phyloP scores from a whole-genome alignment of 2,329 filamentous ascomycete species.

The Fragosphaeria purpurea region DNA sequence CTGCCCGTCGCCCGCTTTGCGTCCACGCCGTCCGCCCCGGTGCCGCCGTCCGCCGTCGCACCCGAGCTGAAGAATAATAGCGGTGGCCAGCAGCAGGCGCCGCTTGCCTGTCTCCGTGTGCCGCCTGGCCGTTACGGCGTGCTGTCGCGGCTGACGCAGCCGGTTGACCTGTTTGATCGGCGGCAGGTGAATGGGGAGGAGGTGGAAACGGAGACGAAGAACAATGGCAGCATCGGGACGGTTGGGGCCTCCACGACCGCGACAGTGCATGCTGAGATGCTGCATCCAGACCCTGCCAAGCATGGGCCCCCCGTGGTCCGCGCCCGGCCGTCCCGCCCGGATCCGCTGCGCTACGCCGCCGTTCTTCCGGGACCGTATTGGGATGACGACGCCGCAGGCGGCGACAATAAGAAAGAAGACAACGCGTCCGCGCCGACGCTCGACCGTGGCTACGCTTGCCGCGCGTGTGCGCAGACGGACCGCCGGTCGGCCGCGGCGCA shows the following conservation, averaged over 20 bases:
- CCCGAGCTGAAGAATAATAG: too few relatives aligned
- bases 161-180: constrained; percentile 10
- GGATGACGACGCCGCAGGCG: neutral
- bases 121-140: constrained; percentile 12
- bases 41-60: neutral
- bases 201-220: neutral
- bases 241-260: neutral
- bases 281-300: neutral
- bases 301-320: neutral
- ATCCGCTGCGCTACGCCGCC: constrained; percentile 11
- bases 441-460: constrained; percentile 10
- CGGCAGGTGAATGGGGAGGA: neutral
- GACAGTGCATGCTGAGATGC: neutral
- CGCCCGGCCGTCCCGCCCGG: neutral
- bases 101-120: constrained; percentile 4
- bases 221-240: neutral
- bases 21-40: neutral
- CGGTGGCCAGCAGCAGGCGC: neutral
- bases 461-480: constrained; percentile 10
- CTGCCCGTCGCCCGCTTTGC: constrained; percentile 8
- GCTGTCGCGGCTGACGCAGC: constrained; percentile 7
- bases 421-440: neutral
- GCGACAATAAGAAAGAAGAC: neutral
- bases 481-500: constrained; percentile 1
- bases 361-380: constrained; percentile 13